These are phyloP conservation scores for Recurvomyces mirabilis DNA, from an alignment of 495 filamentous ascomycete species.

Conservation along the genomic window DNA sequence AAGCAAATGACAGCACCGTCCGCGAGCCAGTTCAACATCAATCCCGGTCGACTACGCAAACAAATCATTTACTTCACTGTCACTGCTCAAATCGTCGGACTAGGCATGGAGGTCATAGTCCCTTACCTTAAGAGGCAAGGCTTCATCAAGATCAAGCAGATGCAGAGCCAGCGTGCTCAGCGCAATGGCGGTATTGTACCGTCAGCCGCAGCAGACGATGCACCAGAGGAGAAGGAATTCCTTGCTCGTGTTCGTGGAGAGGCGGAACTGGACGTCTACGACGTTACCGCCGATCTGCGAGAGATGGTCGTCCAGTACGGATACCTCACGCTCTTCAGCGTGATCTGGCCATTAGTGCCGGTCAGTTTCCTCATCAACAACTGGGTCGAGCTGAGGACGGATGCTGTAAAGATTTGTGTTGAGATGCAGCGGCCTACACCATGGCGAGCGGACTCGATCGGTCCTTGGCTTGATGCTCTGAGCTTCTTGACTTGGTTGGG, in stretches of 20 bases:
- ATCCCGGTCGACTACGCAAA: constrained; percentile 71
- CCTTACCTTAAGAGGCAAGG: constrained; percentile 70
- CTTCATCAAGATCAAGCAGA: constrained; percentile 62
- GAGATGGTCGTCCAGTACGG: constrained; percentile 92
- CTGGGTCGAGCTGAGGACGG: constrained; percentile 88
- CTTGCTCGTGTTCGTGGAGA: constrained; percentile 72
- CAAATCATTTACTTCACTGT: constrained; percentile 97
- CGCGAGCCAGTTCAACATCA: constrained; percentile 56
- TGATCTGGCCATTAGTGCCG: constrained; percentile 81
- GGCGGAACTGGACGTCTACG: constrained; percentile 74
- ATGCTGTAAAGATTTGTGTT: constrained; percentile 88
- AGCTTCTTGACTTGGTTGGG: constrained; percentile 88
- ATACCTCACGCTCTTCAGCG: constrained; percentile 86
- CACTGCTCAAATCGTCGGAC: constrained; percentile 83
- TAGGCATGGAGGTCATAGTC: constrained; percentile 75
- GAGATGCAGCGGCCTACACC: constrained; percentile 83
- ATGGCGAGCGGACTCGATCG: constrained; percentile 81
- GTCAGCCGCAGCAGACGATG: constrained; percentile 39
- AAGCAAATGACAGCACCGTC: constrained; percentile 48
- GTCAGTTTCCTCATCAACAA: constrained; percentile 90
- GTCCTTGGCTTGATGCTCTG: constrained; percentile 82
- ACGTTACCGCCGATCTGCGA: constrained; percentile 75
- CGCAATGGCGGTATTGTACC: constrained; percentile 34
- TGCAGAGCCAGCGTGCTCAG: constrained; percentile 45
- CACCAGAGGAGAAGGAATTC: constrained; percentile 64